These are phyloP conservation scores for Tetracladium maxilliforme DNA, from an alignment of 2,329 filamentous ascomycete genomes.

Conservation along the genomic window DNA sequence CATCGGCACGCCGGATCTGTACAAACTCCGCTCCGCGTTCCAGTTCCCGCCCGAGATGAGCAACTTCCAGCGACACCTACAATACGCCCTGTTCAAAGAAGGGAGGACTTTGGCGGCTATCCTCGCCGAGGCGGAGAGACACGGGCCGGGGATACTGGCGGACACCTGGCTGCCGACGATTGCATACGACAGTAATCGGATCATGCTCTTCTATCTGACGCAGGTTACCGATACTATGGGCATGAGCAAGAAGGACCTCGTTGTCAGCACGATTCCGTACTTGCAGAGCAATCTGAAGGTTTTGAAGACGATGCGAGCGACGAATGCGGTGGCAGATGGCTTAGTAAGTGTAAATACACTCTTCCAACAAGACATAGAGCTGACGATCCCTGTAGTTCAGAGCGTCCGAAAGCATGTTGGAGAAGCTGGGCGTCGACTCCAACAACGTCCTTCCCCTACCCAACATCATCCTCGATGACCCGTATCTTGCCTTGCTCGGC, in stretches of 20 bases:
- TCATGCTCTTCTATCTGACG: conserved; percentile 31
- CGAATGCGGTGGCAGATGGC: conserved; percentile 1
- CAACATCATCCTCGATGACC: too few relatives aligned
- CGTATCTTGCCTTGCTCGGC: too few relatives aligned
- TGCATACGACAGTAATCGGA: conserved; percentile 28
- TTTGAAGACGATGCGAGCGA: conserved; percentile 2
- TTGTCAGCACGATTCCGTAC: conserved; percentile 1
- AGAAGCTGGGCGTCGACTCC: too few relatives aligned
- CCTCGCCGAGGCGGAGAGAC: conserved; percentile 21
- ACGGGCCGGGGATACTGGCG: conserved; percentile 23
- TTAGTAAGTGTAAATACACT: too few relatives aligned
- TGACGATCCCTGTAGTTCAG: too few relatives aligned
- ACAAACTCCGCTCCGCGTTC: conserved; percentile 24
- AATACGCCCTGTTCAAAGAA: conserved; percentile 7
- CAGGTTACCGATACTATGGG: conserved; percentile 19
- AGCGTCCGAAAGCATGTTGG: too few relatives aligned
- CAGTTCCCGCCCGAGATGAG: conserved; percentile 21
- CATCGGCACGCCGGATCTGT: conserved; percentile 27
- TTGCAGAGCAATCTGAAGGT: conserved; percentile 3
- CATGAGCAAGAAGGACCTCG: conserved; percentile 2
- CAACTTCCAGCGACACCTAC: conserved; percentile 20
- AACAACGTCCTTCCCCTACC: too few relatives aligned
- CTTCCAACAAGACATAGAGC: too few relatives aligned
- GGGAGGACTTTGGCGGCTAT: conserved; percentile 14
- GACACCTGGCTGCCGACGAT: conserved; percentile 30